Conservation (phyloP, 179 eudicot genomes). For the Nepenthes alata region DNA sequence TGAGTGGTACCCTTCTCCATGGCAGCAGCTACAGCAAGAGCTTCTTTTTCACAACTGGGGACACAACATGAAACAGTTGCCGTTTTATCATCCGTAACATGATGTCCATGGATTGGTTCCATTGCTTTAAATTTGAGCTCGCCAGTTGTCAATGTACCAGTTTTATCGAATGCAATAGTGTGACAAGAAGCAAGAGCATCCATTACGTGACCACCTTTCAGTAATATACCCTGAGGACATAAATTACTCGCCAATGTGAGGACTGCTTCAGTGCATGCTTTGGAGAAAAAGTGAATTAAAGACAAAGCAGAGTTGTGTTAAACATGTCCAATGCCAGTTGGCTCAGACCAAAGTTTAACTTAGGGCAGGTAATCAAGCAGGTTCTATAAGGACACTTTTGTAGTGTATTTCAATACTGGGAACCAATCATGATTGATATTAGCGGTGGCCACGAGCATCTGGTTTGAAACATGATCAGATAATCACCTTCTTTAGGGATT, state of each 20-base stretch:
- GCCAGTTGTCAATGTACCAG: slow-evolving; percentile 96
- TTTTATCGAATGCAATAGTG: slow-evolving; percentile 93
- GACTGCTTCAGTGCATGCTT: too few relatives aligned
- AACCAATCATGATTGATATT: too few relatives aligned
- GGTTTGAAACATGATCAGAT: too few relatives aligned
- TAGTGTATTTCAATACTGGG: too few relatives aligned
- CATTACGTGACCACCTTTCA: slow-evolving; percentile 89
- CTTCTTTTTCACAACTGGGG: slow-evolving; percentile 90
- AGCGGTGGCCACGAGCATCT: too few relatives aligned
- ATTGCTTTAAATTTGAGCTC: slow-evolving; percentile 86
- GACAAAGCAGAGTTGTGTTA: slow-evolving; percentile 2
- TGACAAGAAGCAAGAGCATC: slow-evolving; percentile 87
- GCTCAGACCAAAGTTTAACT: not conserved
- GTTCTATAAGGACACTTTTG: not conserved
- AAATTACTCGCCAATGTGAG: not conserved
- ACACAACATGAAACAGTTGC: slow-evolving; percentile 52
- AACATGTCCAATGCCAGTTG: too few relatives aligned
- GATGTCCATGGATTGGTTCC: slow-evolving; percentile 92
- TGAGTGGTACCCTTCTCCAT: slow-evolving; percentile 99
- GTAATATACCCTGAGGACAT: slow-evolving; percentile 69
- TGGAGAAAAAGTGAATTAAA: too few relatives aligned
- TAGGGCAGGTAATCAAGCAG: not conserved
- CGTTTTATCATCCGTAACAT: slow-evolving; percentile 19
- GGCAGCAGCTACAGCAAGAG: slow-evolving; percentile 98
- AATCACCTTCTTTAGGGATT: too few relatives aligned